Evolutionary conservation across 768 basidiomycete species (phyloP), one percentile per base, ranked within the genome.

Genomic region (Pholiota conissans): DNA sequence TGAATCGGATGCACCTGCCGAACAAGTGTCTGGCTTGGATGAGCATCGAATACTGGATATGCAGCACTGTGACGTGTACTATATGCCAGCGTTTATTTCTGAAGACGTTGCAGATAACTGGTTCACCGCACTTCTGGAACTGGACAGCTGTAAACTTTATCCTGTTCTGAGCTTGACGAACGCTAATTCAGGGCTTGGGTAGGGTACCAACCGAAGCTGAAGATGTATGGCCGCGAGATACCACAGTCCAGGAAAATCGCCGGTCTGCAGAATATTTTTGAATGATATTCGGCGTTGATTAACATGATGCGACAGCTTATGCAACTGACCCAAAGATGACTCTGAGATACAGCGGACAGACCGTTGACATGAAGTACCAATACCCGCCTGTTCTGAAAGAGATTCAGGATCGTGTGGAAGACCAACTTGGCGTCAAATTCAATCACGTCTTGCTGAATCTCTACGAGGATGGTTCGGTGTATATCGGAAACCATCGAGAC

Each of bases 401-500:
- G n/a, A 71, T 71, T 28, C 71, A 72, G 52, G 63, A 68, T 42
- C 58, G 64, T 27, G 71, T 72, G 0, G 71, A 72, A 42, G 57
- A 64, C 16, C 50, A 56, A 13, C 64, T 72, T 0, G 68, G 71
- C 0, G 66, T 72, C 13, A 64, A 51, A 20, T 72, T 72, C 57
- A 71, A 72, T 48, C 71, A 72, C 47, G 71, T 72, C 49, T 59
- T 72, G 64, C 40, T 72, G 45, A 71, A 71, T 40, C 50, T 68
- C 0, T 72, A 72, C 49, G 68, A 72, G 46, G 63, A 72, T 30
- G 71, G 71, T 0, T 57, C 42, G 14, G 61, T 72, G 3, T 72
- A 70, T 27, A 72, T 72, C 20, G 71, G 71, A 5, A 72, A 68
- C 28, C 71, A 72, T 57, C 56, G 69, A 9, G 71, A 72, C 50